These are phyloP conservation scores for Fusarium sacchari DNA, from an alignment of 2,329 filamentous ascomycete species.

Conservation along the genomic window DNA sequence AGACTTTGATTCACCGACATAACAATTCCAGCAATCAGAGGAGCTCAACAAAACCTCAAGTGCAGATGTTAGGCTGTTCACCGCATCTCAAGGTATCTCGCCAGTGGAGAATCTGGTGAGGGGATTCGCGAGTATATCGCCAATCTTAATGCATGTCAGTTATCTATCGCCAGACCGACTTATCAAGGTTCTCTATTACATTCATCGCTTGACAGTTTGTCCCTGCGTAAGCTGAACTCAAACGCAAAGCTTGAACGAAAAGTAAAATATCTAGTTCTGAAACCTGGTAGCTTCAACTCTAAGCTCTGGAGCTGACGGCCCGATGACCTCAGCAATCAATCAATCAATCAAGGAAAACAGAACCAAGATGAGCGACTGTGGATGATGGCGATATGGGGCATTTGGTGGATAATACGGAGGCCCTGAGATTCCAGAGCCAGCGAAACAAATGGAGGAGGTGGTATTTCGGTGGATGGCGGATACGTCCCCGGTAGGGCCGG, in stretches of 20 bases:
- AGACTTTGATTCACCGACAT: not conserved
- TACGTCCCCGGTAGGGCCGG: conserved; percentile 27
- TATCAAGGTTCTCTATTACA: not conserved
- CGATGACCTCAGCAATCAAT: not conserved
- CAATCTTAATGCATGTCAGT: conserved; percentile 6
- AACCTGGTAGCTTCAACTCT: not conserved
- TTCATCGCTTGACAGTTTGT: not conserved
- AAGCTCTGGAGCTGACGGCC: not conserved
- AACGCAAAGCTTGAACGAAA: conserved; percentile 2
- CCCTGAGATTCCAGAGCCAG: conserved; percentile 16
- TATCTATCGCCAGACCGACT: not conserved
- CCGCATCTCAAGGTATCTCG: not conserved
- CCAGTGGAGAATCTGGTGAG: not conserved
- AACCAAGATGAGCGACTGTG: not conserved
- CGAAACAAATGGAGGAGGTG: conserved; percentile 27
- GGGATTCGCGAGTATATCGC: not conserved
- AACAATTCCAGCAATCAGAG: not conserved
- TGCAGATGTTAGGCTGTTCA: not conserved
- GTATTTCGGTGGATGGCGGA: conserved; percentile 24
- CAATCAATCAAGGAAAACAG: not conserved
- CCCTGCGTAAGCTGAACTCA: conserved; percentile 30
- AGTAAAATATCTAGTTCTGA: not conserved
- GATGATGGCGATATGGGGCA: conserved; percentile 20
- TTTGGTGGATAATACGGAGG: conserved; percentile 26
- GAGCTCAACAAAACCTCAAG: not conserved